Conservation (phyloP, 352 stramenopile species). For the Pythium inflatum region DNA sequence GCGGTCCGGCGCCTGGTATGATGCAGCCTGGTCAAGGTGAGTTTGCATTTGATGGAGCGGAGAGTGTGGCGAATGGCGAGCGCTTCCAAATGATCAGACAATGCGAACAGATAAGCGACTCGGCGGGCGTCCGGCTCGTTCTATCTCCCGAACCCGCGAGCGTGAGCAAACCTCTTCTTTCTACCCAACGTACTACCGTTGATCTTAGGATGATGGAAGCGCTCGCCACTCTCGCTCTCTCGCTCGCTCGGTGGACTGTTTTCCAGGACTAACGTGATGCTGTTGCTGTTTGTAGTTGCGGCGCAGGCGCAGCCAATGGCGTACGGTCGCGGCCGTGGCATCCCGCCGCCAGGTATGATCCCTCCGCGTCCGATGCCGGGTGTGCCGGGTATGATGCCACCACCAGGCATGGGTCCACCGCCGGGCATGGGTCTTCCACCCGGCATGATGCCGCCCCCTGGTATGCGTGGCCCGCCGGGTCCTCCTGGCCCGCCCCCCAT, state of each 20-base stretch:
- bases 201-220: conserved; percentile 91
- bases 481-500: conserved; percentile 58
- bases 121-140: conserved; percentile 59
- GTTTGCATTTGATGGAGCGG: conserved; percentile 10
- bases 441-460: conserved; percentile 76
- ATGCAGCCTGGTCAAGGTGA: conserved; percentile 90
- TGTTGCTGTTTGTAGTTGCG: conserved; percentile 46
- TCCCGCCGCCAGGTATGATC: conserved; percentile 66
- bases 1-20: conserved; percentile 77
- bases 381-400: conserved; percentile 64
- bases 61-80: conserved; percentile 12
- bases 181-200: conserved; percentile 69
- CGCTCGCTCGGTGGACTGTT: conserved; percentile 5
- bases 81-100: conserved; percentile 77
- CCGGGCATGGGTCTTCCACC: conserved; percentile 58
- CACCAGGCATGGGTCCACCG: conserved; percentile 60
- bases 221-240: conserved; percentile 19
- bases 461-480: conserved; percentile 54
- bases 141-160: conserved; percentile 67
- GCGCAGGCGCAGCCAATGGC: conserved; percentile 80
- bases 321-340: conserved; percentile 80
- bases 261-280: no score
- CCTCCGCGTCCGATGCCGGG: conserved; percentile 43
- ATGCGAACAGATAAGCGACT: conserved; percentile 85
- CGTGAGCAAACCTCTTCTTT: conserved; percentile 50